A percentile compares a stretch with the other conserved stretches of the same genome.
Evolutionary conservation across 1,284 basidiomycete species (phyloP).

Genomic region (Takashimella koratensis): DNA sequence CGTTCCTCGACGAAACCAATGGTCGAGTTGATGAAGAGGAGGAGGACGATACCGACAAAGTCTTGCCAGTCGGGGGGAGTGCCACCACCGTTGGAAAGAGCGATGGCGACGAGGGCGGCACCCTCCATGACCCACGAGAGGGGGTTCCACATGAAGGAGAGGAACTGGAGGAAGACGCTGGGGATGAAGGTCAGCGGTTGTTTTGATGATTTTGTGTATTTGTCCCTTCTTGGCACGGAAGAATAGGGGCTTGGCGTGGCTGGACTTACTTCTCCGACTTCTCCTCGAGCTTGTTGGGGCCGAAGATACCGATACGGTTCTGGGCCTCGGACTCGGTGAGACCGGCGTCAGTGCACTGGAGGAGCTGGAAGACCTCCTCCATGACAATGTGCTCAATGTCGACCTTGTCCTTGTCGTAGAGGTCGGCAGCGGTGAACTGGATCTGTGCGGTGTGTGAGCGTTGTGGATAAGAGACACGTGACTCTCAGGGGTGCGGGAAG

Average conservation of each 20-base stretch:
- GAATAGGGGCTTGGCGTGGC: background rate
- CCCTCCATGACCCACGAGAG: conserved; percentile 99
- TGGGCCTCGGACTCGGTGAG: conserved; percentile 68
- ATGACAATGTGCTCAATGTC: conserved; percentile 95
- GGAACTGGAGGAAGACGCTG: conserved; percentile 62
- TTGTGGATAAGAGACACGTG: no score
- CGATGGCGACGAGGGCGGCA: conserved; percentile 93
- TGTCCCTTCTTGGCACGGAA: no score
- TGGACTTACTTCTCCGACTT: conserved; percentile 69
- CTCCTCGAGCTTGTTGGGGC: conserved; percentile 90
- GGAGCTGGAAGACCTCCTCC: conserved; percentile 93
- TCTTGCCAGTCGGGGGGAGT: conserved; percentile 92
- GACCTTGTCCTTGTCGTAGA: conserved; percentile 98
- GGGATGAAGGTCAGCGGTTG: conserved; percentile 13
- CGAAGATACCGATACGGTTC: conserved; percentile 89
- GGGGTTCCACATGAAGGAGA: conserved; percentile 98
- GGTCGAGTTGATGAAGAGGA: conserved; percentile 89
- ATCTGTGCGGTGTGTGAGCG: conserved; percentile 24
- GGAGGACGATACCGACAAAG: conserved; percentile 92
- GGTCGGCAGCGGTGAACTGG: conserved; percentile 53
- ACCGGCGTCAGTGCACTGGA: conserved; percentile 79
- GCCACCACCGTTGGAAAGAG: conserved; percentile 82
- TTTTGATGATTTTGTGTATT: background rate
- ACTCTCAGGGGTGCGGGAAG: no score
- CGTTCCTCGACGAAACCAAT: conserved; percentile 99